A percentile compares a stretch with the other conserved stretches of the same genome.
phyloP scores from a whole-genome alignment of 306 rosid genomes.

The cucumber (Cucumis sativus) region DNA sequence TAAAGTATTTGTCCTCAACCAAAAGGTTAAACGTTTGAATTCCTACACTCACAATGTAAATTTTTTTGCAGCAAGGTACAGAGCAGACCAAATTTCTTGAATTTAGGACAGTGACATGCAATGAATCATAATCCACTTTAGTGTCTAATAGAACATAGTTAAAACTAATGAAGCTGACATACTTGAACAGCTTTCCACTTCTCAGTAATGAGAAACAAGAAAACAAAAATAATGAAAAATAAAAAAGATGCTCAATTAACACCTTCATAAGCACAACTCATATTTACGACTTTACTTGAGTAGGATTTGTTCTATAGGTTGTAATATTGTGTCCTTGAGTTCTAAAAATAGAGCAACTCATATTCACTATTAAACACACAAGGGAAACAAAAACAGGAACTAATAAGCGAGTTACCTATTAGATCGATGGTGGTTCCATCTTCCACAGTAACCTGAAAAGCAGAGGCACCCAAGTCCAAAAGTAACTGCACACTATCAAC shows the following conservation, averaged over 20 bases:
- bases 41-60: neutral
- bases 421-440: slow-evolving; percentile 92
- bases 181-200: neutral
- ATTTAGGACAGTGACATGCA: neutral
- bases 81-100: neutral
- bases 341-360: neutral
- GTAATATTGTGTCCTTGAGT: too few species aligned
- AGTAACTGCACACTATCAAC: slow-evolving; percentile 74
- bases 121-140: neutral
- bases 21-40: neutral
- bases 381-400: neutral
- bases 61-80: neutral
- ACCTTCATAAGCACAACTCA: neutral
- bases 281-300: neutral
- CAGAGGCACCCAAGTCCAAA: slow-evolving; percentile 82
- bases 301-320: too few species aligned
- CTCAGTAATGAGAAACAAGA: neutral
- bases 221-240: neutral
- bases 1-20: neutral
- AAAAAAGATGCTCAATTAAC: neutral
- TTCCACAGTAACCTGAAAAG: slow-evolving; percentile 61
- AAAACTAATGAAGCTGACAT: neutral
- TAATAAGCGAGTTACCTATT: slow-evolving; percentile 41
- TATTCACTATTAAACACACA: neutral
- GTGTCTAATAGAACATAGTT: neutral